A percentile compares a stretch with the other conserved stretches of the same genome.
phyloP scores from a whole-genome alignment of 2,329 filamentous ascomycete genomes.

The Truncatella angustata region DNA sequence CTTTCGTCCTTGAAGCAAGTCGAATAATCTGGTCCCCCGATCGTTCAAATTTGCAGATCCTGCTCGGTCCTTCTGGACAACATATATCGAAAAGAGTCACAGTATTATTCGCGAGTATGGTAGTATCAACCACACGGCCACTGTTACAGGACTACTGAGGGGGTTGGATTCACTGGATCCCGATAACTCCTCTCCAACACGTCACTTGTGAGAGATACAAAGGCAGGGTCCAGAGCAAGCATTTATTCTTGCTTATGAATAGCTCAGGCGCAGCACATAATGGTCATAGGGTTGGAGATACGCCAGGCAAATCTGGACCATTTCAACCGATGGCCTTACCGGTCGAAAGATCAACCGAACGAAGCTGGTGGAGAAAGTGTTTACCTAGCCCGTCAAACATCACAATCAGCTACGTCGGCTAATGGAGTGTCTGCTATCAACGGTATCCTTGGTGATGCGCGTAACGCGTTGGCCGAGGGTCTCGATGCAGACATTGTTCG shows the following conservation, averaged over 20 bases:
- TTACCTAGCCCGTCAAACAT: no score
- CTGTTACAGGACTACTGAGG: not conserved
- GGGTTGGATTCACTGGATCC: no score
- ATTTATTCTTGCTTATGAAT: not conserved
- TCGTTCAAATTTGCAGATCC: no score
- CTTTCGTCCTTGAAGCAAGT: not conserved
- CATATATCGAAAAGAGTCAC: no score
- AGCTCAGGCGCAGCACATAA: not conserved
- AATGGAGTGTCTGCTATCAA: not conserved
- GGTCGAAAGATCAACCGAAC: not conserved
- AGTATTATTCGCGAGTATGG: not conserved
- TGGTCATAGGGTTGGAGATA: not conserved
- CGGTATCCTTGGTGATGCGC: not conserved
- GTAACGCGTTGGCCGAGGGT: not conserved
- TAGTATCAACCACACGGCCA: not conserved
- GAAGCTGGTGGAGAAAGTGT: no score
- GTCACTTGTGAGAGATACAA: no score
- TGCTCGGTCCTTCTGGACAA: no score
- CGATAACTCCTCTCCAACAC: not conserved
- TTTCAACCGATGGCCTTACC: not conserved
- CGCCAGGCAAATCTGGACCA: not conserved
- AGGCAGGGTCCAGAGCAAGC: not conserved
- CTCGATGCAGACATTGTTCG: not conserved
- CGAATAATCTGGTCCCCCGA: no score
- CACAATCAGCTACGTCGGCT: no score